A percentile compares a stretch with the other conserved stretches of the same genome.
phyloP scores from a whole-genome alignment of 768 basidiomycete species.

The Hypholoma sublateritium region DNA sequence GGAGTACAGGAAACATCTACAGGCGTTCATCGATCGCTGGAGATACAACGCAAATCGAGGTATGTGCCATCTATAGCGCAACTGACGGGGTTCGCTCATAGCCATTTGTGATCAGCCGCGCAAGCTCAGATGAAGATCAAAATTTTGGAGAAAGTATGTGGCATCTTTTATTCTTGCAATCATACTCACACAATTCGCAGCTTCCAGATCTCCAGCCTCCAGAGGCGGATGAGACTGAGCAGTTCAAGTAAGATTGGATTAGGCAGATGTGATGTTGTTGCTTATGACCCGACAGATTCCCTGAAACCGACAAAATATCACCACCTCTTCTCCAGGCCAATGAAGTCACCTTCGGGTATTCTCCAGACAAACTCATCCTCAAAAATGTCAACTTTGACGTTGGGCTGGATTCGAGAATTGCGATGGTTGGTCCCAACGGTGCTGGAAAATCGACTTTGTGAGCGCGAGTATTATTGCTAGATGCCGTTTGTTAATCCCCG shows the following conservation, averaged over 20 bases:
- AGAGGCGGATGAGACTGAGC: conserved; percentile 89
- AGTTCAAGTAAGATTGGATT: conserved; percentile 64
- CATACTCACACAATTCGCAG: conserved; percentile 33
- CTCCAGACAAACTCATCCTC: conserved; percentile 71
- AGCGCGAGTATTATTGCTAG: conserved; percentile 20
- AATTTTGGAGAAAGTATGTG: conserved; percentile 67
- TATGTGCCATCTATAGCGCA: conserved; percentile 16
- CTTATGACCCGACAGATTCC: conserved; percentile 56
- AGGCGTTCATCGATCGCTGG: conserved; percentile 99
- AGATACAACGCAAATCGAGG: conserved; percentile 95
- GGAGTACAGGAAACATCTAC: conserved; percentile 91
- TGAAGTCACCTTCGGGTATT: conserved; percentile 89
- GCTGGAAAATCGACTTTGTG: conserved; percentile 96
- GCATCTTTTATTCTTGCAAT: not conserved
- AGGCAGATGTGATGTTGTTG: too few species aligned
- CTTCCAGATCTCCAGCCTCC: conserved; percentile 93
- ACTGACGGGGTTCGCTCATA: not conserved
- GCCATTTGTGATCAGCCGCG: conserved; percentile 51
- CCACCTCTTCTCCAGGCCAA: conserved; percentile 93
- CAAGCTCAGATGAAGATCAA: conserved; percentile 83
- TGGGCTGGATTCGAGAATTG: conserved; percentile 91
- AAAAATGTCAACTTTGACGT: conserved; percentile 86
- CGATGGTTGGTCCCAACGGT: conserved; percentile 93
- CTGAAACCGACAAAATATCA: conserved; percentile 96
- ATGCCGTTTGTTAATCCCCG: conserved; percentile 3